Evolutionary conservation across 305 asterid genomes (phyloP), one percentile per base, ranked within the genome.

Genomic region (Nicotiana rustica): DNA sequence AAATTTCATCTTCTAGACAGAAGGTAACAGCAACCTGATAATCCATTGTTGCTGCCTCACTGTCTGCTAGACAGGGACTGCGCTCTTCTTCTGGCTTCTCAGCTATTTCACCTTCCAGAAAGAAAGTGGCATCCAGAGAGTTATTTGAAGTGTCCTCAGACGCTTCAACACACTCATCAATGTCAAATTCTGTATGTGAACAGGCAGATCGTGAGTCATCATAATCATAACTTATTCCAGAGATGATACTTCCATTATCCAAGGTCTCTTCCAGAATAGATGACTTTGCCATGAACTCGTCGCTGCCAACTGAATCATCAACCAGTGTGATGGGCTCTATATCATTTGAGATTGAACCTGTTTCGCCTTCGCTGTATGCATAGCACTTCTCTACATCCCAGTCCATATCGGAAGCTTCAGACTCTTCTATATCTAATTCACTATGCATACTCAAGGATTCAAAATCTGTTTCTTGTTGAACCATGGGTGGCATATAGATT

Each of bases 361-460:
- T 55, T 55, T 55, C 66, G 3, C 33, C 80, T 31, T 76, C 31
- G 10, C 80, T 76, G 10, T 0, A 29, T 76, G 66, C 80, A 76
- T 15, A 29, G 66, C 75, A 68, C 61, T 67, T 56, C 67, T 89
- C 90, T 2, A 19, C 88, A 78, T 88, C 94, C 94, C 94, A 85
- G 18, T 93, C 96, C 92, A 88, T 82, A 78, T 89, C 91, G 10
- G 93, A 91, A 59, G 78, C 87, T 79, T 83, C 91, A 35, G 44
- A 80, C 61, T 85, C 65, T n/a, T 84, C 85, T 19, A 44, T 83
- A 62, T 81, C 82, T 29, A 84, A 56, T 29, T 84, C 86, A 21
- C 67, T 18, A 5, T 15, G 67, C 59, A 10, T 68, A 60, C 86
- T 55, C 79, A 68, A 81, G 61, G 73, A 81, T 60, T 81, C 84